These are phyloP conservation scores for Cubamyces sp. DNA, from an alignment of 768 basidiomycete genomes.

Conservation along the genomic window DNA sequence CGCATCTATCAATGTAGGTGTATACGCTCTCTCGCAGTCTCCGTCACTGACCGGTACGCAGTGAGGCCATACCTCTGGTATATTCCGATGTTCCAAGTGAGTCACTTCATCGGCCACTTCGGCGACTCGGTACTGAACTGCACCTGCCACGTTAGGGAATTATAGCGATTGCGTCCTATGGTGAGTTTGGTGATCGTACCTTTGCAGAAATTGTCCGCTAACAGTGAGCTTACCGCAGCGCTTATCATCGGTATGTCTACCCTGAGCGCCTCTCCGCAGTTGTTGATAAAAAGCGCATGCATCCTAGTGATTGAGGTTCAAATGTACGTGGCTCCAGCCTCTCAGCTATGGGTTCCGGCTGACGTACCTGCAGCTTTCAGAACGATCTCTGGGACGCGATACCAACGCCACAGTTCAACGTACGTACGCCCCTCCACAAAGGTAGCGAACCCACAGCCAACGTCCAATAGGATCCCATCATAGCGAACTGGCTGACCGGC, in stretches of 20 bases:
- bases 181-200: background rate
- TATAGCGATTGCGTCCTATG: background rate
- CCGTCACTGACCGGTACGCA: background rate
- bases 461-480: background rate
- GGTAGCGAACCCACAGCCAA: too few relatives aligned
- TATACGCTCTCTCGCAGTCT: background rate
- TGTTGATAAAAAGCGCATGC: too few relatives aligned
- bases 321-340: background rate
- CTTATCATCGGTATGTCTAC: constrained; percentile 1
- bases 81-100: constrained; percentile 1
- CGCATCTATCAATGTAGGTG: constrained; percentile 10
- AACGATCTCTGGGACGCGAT: background rate
- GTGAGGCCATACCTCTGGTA: constrained; percentile 9
- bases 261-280: background rate
- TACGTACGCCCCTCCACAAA: background rate
- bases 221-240: background rate
- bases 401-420: background rate
- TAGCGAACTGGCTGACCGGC: constrained; percentile 11
- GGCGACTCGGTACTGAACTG: too few relatives aligned
- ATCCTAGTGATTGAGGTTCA: background rate
- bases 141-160: background rate
- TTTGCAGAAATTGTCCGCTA: background rate
- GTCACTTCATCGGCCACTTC: background rate
- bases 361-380: background rate
- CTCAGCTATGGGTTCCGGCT: too few relatives aligned